These are phyloP conservation scores for Neckera pumila DNA, from an alignment of 225 moss, liverwort and hornwort genomes.

Conservation along the genomic window DNA sequence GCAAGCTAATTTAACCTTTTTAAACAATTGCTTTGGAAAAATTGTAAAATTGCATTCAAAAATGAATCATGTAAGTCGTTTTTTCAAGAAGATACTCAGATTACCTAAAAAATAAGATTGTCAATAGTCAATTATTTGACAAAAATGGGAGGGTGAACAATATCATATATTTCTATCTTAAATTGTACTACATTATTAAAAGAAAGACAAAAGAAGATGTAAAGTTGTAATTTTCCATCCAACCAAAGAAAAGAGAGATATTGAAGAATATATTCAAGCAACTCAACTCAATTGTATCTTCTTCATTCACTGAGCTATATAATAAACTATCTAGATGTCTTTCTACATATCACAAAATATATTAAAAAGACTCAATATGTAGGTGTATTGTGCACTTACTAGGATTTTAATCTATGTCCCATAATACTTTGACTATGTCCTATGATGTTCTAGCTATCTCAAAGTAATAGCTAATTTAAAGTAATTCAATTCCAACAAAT, in stretches of 20 bases:
- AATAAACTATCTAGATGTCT: background rate
- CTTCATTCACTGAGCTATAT: rapidly evolving
- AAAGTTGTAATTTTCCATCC: background rate
- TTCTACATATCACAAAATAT: background rate
- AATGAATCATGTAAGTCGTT: too few species aligned
- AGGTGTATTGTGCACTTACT: too few species aligned
- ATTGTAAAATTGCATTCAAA: too few species aligned
- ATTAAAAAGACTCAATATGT: background rate
- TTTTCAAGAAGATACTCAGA: too few species aligned
- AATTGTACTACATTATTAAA: background rate
- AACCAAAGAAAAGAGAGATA: background rate
- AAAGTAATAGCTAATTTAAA: background rate
- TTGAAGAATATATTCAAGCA: background rate
- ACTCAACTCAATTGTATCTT: background rate
- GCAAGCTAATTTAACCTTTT: too few species aligned
- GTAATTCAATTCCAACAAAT: background rate
- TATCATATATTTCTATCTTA: background rate
- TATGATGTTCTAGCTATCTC: background rate
- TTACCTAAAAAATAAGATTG: too few species aligned
- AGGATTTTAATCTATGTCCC: background rate
- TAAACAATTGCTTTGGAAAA: too few species aligned
- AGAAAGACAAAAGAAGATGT: background rate
- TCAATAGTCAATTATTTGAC: background rate
- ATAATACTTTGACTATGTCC: background rate
- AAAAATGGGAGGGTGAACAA: rapidly evolving